Percentiles rank a stretch among this genome's conserved stretches.
These are phyloP conservation scores for Phytopythium boreale DNA, from an alignment of 352 stramenopile species.

Conservation along the genomic window DNA sequence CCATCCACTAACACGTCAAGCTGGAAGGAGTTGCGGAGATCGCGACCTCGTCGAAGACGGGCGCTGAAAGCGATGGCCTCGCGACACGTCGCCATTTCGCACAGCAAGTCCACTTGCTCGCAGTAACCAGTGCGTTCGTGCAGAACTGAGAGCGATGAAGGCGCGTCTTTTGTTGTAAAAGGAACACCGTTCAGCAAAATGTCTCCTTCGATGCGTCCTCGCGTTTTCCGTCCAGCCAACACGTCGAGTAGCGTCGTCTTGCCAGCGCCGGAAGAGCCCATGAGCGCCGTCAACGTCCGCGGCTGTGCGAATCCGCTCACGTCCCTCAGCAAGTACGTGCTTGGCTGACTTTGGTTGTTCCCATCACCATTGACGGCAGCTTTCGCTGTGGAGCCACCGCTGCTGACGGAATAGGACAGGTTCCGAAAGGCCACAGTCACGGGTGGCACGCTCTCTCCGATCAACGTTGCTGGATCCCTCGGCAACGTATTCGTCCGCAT, in stretches of 20 bases:
- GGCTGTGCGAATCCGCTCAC: constrained; percentile 51
- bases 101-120: constrained; percentile 86
- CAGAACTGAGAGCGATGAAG: constrained; percentile 39
- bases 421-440: constrained; percentile 46
- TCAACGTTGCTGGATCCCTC: constrained; percentile 1
- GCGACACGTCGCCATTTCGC: constrained; percentile 79
- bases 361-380: no score
- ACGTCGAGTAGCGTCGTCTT: constrained; percentile 97
- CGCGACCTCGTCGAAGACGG: constrained; percentile 14
- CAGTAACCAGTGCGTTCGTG: constrained; percentile 47
- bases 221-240: constrained; percentile 91
- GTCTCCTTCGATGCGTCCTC: constrained; percentile 78
- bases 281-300: constrained; percentile 63
- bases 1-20: constrained; percentile 23
- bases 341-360: constrained; percentile 16
- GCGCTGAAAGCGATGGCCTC: constrained; percentile 44
- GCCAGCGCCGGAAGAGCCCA: constrained; percentile 75
- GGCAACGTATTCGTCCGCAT: constrained; percentile 1
- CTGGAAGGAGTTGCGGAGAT: constrained; percentile 18
- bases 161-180: constrained; percentile 19
- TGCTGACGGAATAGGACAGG: constrained; percentile 39
- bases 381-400: no score
- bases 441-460: constrained; percentile 16
- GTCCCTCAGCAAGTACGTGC: constrained; percentile 52
- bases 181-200: constrained; percentile 89